Base-by-base conservation (phyloP, 1,284 basidiomycete species). In the Cryptococcus wingfieldii region DNA sequence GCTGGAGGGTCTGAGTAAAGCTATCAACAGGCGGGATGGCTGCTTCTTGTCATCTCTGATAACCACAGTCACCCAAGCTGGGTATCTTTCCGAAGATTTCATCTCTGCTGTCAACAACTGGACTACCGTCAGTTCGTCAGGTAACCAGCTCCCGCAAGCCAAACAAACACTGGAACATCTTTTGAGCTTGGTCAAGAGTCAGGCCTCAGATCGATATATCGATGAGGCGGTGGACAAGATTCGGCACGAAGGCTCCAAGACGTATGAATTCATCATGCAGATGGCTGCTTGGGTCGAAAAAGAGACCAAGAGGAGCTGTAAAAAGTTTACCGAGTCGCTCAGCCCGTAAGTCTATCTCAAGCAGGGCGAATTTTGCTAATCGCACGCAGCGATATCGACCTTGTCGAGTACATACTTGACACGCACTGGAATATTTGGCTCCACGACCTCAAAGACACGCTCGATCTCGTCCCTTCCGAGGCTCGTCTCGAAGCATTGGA, bases 251-350 rank as follows among this genome's bases (percentile, higher is more conserved):
- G 60, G 68, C 9, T 62, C 69, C 3, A 68, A 69, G 48, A 70
- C 62, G n/a, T 55, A 64, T 23, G 51, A 18, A 1, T 71, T 70
- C 38, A 69, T 69, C 31, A 78, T 95, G 47, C 78, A 88, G 28
- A 84, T 96, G 82, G 89, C 89, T 6, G 86, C 88, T 50, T 94
- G 94, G 80, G 80, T 98, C 10, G 91, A 96, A 78, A 94, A 90
- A 70, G 79, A 81, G 34, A 85, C 89, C 12, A 92, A 95, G 74
- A 77, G 82, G 34, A 79, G 90, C 18, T 90, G 93, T 74, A 77
- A 83, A 41, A 80, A 86, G 60, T 97, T 95, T 76, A 84, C 86
- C 0, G 84, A 89, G 55, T 87, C 90, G 18, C 72, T 97, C 19
- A 79, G 93, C 38, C 86, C 86, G 87, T 92, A 68, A 51, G 84